Evolutionary conservation across 75 land plant genomes (phyloP), one percentile per base, ranked within the genome.

Genomic region (Cunninghamia lanceolata): DNA sequence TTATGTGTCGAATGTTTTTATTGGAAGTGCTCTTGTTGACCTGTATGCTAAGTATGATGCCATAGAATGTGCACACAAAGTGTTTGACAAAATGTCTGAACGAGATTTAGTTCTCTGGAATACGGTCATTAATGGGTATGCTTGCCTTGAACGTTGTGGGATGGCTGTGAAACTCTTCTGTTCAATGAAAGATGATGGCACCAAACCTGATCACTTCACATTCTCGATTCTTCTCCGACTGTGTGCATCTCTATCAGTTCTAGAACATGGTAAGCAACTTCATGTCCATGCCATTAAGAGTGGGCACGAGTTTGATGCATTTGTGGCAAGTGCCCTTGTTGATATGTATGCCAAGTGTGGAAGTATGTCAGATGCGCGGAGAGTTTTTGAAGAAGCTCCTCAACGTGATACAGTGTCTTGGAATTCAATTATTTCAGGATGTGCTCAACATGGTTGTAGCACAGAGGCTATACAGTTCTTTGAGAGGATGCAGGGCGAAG

Each of bases 301-400:
- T 50, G 90, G 89, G 56, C 79, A 83, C 19, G 88, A 92, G 76
- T 53, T 50, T 14, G 82, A 87, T 56, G 85, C 42, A 73, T 83
- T 86, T 83, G 87, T 92, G n/a, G 87, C 66, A 56, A 85, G 87
- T 68, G 63, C 89, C 35, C 82, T 92, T 63, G 71, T 92, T 17
- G 89, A 88, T 50, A 92, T 92, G 91, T 92, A 92, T 85, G 89
- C 88, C 32, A 90, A 90, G 85, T 89, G 93, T 86, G 91, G 93
- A 10, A 83, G 81, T 38, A 76, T 89, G 45, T 83, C 40, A 32
- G 88, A 91, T 74, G 91, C 91, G 34, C 77, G 75, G 43, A 16
- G 16, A 53, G 87, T 91, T 5, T 91, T 91, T 68, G 88, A 88
- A 35, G 82, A 85, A 36, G 54, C 86, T 34, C 45, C 17, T 28